Evolutionary conservation across 805 yeast genomes (phyloP), one percentile per base, ranked within the genome.

Genomic region (Candida silvatica): DNA sequence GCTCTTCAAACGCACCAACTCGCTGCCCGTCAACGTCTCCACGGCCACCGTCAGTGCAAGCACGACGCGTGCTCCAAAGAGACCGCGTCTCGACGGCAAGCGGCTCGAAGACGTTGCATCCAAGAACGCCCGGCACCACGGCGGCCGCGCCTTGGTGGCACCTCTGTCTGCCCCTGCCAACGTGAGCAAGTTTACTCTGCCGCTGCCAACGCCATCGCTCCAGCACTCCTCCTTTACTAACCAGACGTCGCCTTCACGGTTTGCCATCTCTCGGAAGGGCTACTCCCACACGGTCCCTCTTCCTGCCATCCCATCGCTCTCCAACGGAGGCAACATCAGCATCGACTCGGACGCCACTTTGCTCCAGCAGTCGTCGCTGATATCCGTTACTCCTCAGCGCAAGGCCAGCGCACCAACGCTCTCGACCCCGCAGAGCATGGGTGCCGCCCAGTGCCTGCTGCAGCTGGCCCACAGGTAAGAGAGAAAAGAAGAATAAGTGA

Each of bases 381-480:
- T 37, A 16, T 16, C 37, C 24, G 31, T 32, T 29, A 34, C 42
- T 17, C 44, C 41, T 4, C 33, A 32, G 17, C 12, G 22, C 39
- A 5, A 29, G 29, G n/a, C n/a, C n/a, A n/a, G 14, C 20, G 26
- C 7, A 20, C 27, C n/a, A 30, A 16, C 11, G 25, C 20, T 18
- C 28, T 24, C 16, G n/a, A 34, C 9, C 12, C 30, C 17, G 17
- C 14, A 27, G 17, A 19, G 14, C n/a, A 66, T 64, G 36, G 71
- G 70, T 25, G 72, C 71, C 20, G 72, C 72, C 8, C 56, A 61
- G 36, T 65, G 68, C 17, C 44, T 66, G 35, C 38, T 66, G 20
- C 69, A 65, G 39, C 37, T 66, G 39, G 65, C 69, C 4, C 54
- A 62, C 35, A 54, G 62, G 49, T 54, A 39, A 40, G 25, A 3